phyloP scores from a whole-genome alignment of 2,329 filamentous ascomycete species.

The Clonostachys chloroleuca region DNA sequence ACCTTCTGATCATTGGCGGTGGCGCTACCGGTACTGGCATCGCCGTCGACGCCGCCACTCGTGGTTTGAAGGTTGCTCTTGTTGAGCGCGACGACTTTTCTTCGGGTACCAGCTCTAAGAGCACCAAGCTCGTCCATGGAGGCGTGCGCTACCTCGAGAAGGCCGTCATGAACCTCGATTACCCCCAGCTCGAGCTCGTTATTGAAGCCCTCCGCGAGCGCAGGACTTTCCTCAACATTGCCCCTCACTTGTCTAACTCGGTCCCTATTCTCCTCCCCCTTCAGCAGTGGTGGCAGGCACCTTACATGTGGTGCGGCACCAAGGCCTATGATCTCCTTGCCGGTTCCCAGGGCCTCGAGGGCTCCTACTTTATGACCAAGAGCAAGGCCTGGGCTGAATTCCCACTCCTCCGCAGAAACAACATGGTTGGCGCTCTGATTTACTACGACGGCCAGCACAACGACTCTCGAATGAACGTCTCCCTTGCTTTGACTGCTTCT shows the following conservation, averaged over 20 bases:
- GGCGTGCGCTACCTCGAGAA: constrained; percentile 84
- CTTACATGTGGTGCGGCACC: constrained; percentile 66
- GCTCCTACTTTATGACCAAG: constrained; percentile 75
- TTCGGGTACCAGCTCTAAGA: constrained; percentile 79
- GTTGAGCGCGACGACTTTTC: constrained; percentile 83
- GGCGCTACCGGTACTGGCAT: constrained; percentile 79
- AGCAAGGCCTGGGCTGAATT: constrained; percentile 74
- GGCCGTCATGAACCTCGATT: constrained; percentile 81
- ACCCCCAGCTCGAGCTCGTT: constrained; percentile 76
- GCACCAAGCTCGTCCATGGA: constrained; percentile 82
- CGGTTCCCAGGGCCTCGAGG: constrained; percentile 77
- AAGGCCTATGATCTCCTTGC: constrained; percentile 81
- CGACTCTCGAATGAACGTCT: constrained; percentile 84
- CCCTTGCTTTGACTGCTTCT: constrained; percentile 73
- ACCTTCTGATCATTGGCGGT: constrained; percentile 74
- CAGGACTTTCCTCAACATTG: constrained; percentile 78
- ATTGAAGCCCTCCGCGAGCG: constrained; percentile 78
- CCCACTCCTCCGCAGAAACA: constrained; percentile 71
- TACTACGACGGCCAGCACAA: constrained; percentile 89
- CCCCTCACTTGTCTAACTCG: constrained; percentile 76
- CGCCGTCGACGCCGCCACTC: constrained; percentile 74
- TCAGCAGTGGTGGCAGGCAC: constrained; percentile 79
- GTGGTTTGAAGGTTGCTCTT: constrained; percentile 74
- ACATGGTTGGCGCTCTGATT: constrained; percentile 71
- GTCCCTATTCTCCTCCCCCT: constrained; percentile 81